Evolutionary conservation across 371 early-diverging fungal species (phyloP).

Genomic region (Mortierella sp.): DNA sequence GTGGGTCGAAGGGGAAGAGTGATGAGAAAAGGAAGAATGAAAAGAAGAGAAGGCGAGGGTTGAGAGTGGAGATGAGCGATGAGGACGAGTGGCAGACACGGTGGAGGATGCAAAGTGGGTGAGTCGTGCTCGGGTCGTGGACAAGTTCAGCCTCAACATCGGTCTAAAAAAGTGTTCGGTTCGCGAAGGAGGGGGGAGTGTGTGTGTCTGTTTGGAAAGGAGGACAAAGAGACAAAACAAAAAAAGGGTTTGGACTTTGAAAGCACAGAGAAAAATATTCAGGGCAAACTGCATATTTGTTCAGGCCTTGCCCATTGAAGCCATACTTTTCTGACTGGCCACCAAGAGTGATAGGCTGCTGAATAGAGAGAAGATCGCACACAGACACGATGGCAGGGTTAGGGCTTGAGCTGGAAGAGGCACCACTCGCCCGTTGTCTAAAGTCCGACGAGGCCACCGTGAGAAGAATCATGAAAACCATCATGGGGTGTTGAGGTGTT

Average conservation of each 20-base stretch:
- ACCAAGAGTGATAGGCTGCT: too few relatives aligned
- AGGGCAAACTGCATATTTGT: too few relatives aligned
- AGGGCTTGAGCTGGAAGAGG: constrained; percentile 20
- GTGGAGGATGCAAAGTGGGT: neutral
- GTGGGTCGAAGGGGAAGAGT: neutral
- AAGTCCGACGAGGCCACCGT: constrained; percentile 5
- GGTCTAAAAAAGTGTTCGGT: neutral
- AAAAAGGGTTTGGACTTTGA: neutral
- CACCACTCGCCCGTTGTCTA: constrained; percentile 51
- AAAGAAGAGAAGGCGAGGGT: constrained; percentile 14
- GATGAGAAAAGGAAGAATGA: neutral
- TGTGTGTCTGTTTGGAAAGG: neutral
- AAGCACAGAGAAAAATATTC: neutral
- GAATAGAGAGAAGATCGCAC: neutral
- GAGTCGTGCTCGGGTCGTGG: constrained; percentile 8
- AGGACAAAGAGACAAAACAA: neutral
- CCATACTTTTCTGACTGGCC: too few relatives aligned
- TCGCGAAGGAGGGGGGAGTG: constrained; percentile 2
- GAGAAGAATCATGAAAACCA: constrained; percentile 4
- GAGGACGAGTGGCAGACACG: neutral
- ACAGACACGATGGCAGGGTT: neutral
- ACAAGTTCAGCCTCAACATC: neutral
- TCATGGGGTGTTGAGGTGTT: neutral
- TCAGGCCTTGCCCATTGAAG: too few relatives aligned
- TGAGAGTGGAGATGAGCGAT: constrained; percentile 23